phyloP scores from a whole-genome alignment of 2,329 filamentous ascomycete species.

The Ascochyta viciae-villosae region DNA sequence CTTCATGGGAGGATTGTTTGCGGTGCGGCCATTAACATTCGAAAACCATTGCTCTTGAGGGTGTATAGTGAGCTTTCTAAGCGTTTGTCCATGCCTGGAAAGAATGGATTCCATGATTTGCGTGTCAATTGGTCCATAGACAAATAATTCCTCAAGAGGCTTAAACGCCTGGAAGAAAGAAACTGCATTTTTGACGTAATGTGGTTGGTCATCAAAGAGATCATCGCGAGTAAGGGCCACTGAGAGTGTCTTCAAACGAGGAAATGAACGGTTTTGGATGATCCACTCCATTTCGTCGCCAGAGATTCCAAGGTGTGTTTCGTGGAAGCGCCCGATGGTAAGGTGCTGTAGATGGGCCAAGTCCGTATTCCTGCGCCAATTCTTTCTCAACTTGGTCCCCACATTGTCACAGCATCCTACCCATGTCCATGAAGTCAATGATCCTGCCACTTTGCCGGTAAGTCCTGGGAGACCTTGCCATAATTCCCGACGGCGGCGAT shows the following conservation, averaged over 20 bases:
- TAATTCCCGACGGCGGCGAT: slow-evolving; percentile 1
- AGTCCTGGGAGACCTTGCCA: slow-evolving; percentile 31
- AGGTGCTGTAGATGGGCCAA: slow-evolving; percentile 28
- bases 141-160: slow-evolving; percentile 22
- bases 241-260: not conserved
- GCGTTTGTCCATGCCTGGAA: slow-evolving; percentile 2
- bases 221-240: not conserved
- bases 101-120: slow-evolving; percentile 21
- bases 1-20: slow-evolving; percentile 21
- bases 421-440: slow-evolving; percentile 11
- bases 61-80: too few relatives aligned
- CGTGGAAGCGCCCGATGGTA: slow-evolving; percentile 14
- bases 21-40: slow-evolving; percentile 3
- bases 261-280: slow-evolving; percentile 19
- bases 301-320: slow-evolving; percentile 2
- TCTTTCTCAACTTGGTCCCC: not conserved
- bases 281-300: slow-evolving; percentile 29
- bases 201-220: slow-evolving; percentile 20
- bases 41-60: too few relatives aligned
- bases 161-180: slow-evolving; percentile 24
- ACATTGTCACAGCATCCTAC: slow-evolving; percentile 15
- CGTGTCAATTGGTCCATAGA: slow-evolving; percentile 22
- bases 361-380: slow-evolving; percentile 27
- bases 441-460: not conserved
- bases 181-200: slow-evolving; percentile 26